A percentile compares a stretch with the other conserved stretches of the same genome.
These are phyloP conservation scores for Fraxinus greggii DNA, from an alignment of 305 asterid species.

Conservation along the genomic window DNA sequence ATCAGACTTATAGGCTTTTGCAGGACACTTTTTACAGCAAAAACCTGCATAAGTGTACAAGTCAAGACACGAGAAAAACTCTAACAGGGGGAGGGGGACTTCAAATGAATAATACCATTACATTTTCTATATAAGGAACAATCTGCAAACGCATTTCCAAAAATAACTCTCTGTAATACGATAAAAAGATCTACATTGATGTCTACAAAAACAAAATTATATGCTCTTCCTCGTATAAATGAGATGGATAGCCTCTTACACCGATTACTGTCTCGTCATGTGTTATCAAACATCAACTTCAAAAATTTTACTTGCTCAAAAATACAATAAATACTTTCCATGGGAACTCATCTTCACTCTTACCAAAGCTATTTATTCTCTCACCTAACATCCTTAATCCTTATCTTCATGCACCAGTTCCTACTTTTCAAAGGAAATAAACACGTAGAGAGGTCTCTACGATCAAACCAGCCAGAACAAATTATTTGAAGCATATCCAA, in stretches of 20 bases:
- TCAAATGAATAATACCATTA: constrained; percentile 8
- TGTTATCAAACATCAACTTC: constrained; percentile 3
- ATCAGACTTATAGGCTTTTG: constrained; percentile 97
- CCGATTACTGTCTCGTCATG: neutral
- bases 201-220: neutral
- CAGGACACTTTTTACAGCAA: constrained; percentile 97
- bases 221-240: neutral
- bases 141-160: neutral
- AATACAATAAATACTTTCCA: neutral
- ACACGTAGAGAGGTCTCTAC: constrained; percentile 1
- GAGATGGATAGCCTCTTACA: neutral
- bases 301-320: neutral
- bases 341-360: neutral
- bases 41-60: constrained; percentile 54
- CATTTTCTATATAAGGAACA: neutral
- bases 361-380: neutral
- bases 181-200: neutral
- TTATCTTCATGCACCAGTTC: constrained; percentile 15
- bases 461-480: constrained; percentile 8
- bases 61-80: neutral
- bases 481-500: neutral
- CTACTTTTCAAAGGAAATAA: constrained; percentile 2
- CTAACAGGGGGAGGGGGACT: neutral
- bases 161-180: neutral
- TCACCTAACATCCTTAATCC: neutral